These are phyloP conservation scores for grape (Vitis vinifera) DNA, from an alignment of 164 flowering plant species.

Conservation along the genomic window DNA sequence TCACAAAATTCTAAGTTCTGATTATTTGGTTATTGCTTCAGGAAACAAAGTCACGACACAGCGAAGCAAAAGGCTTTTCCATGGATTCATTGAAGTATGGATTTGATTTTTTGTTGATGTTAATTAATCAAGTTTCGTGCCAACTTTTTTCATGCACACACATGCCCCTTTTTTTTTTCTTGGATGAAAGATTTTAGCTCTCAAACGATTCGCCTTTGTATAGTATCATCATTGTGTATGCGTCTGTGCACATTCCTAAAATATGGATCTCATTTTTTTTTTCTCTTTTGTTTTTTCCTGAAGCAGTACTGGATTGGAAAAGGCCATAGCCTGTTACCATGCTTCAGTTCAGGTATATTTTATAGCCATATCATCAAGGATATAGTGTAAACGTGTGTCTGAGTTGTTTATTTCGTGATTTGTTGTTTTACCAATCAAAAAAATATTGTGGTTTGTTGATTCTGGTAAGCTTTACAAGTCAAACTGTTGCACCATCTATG, in stretches of 20 bases:
- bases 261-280: neutral
- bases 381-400: no score
- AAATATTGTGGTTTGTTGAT: no score
- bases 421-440: no score
- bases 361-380: no score
- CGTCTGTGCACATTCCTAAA: no score
- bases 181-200: no score
- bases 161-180: no score
- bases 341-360: conserved; percentile 68
- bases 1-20: neutral
- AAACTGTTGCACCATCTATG: no score
- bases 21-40: conserved; percentile 9
- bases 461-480: no score
- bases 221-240: no score
- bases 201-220: no score
- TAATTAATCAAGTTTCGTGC: neutral
- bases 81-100: conserved; percentile 50
- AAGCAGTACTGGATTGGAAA: conserved; percentile 51
- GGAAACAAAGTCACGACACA: conserved; percentile 54
- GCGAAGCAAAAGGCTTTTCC: conserved; percentile 38
- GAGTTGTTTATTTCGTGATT: no score
- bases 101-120: neutral
- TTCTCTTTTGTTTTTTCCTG: neutral
- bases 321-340: conserved; percentile 62
- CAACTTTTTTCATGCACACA: neutral